Conservation (phyloP, 164 flowering plant species). For the Brasenia schreberi region DNA sequence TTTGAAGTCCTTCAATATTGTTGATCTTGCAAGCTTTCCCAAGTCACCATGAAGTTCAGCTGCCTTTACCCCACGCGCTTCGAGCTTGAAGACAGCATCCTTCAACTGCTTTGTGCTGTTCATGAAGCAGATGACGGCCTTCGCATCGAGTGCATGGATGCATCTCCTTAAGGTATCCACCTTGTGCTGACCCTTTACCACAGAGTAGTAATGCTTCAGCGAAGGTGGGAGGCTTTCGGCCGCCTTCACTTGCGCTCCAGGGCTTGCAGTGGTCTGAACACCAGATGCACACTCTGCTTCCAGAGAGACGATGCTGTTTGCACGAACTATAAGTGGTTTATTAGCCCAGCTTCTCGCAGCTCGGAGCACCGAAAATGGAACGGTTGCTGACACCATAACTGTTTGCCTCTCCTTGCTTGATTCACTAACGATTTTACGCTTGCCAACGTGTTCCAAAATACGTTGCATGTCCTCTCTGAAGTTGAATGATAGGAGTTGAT, state of each 20-base stretch:
- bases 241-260: conserved; percentile 27
- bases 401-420: conserved; percentile 47
- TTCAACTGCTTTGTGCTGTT: conserved; percentile 75
- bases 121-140: conserved; percentile 88
- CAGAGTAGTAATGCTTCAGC: conserved; percentile 66
- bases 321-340: conserved; percentile 83
- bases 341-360: conserved; percentile 86
- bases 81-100: conserved; percentile 83
- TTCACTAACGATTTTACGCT: conserved; percentile 12
- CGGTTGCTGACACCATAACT: conserved; percentile 87
- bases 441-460: conserved; percentile 89
- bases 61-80: conserved; percentile 84
- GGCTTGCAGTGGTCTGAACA: conserved; percentile 16
- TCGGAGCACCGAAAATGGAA: conserved; percentile 80
- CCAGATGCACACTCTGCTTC: conserved; percentile 43
- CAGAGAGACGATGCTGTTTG: conserved; percentile 52
- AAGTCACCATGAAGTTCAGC: conserved; percentile 93
- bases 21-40: conserved; percentile 76
- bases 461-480: conserved; percentile 90
- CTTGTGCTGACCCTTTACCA: conserved; percentile 70
- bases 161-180: conserved; percentile 83
- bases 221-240: conserved; percentile 67
- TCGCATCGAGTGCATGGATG: conserved; percentile 85
- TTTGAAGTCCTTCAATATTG: conserved; percentile 73
- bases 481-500: conserved; percentile 80